Base-by-base conservation (phyloP, 768 basidiomycete species). In the Pholiota microspora region DNA sequence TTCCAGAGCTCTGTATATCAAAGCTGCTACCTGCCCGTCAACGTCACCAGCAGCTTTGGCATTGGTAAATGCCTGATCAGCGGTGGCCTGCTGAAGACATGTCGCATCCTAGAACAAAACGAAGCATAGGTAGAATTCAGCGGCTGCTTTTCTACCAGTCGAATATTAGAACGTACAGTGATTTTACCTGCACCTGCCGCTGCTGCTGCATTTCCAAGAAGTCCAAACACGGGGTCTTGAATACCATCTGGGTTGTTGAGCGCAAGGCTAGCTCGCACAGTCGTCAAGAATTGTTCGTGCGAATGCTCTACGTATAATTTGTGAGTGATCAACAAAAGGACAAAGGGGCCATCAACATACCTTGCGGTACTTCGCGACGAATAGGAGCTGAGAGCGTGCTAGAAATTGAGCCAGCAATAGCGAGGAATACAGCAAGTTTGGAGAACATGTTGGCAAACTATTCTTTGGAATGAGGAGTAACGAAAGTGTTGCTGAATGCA, bases 51-150 rank as follows among this genome's bases (percentile, higher is more conserved):
- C 77, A 10, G 82, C 80, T 66, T 88, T 88, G 38, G 85, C 85
- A 64, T 88, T 88, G 29, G 84, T 84, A 72, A 88, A 89, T 0
- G 86, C 86, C 63, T 82, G 83, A 61, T 86, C 84, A 44, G 84
- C 84, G 5, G 77, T 80, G 0, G 80, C 82, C 71, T 84, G 82
- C 62, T 86, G 85, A 16, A 88, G 73, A 65, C 85, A 87, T 51
- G 77, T 80, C 7, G 79, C 65, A 61, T 86, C 78, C 78, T 82
- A 28, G 18, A n/a, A 44, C 49, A 29, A 48, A 34, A 32, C n/a
- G n/a, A n/a, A n/a, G n/a, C n/a, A n/a, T n/a, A n/a, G n/a, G n/a
- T n/a, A n/a, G n/a, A n/a, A n/a, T n/a, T n/a, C n/a, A n/a, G n/a
- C n/a, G n/a, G n/a, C n/a, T n/a, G n/a, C n/a, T n/a, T n/a, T n/a